A percentile compares a stretch with the other conserved stretches of the same genome.
Evolutionary conservation across 345 rosid species (phyloP).

Genomic region (Psidium guajava): DNA sequence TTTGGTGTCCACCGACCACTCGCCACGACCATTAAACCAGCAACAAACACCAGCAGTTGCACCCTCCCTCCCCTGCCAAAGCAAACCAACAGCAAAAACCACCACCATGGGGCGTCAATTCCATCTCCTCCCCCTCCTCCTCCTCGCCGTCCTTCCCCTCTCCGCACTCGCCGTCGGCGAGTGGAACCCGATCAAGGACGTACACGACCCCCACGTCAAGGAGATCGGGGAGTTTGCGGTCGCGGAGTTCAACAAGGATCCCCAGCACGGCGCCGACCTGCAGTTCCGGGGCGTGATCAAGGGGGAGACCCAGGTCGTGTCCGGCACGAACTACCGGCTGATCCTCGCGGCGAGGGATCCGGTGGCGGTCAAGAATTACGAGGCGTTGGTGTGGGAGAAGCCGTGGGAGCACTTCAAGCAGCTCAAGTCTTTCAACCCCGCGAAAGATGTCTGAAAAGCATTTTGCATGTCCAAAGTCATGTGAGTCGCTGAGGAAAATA

Average conservation of each 20-base stretch:
- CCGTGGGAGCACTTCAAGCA: background rate
- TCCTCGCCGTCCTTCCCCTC: background rate
- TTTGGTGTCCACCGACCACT: background rate
- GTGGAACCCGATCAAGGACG: background rate
- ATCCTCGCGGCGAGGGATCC: background rate
- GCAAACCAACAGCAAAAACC: background rate
- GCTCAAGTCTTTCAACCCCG: background rate
- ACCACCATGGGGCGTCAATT: background rate
- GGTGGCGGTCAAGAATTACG: background rate
- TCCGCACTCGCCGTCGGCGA: background rate
- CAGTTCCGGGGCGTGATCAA: background rate
- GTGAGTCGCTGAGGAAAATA: background rate
- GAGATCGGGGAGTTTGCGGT: background rate
- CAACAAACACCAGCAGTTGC: background rate
- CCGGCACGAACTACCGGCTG: background rate
- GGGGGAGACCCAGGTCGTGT: background rate
- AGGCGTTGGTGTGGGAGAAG: background rate
- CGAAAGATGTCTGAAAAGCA: background rate
- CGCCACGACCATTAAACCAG: background rate
- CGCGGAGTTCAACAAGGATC: background rate
- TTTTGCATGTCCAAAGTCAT: background rate
- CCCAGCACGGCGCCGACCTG: background rate
- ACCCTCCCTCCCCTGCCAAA: background rate
- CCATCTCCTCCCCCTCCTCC: background rate
- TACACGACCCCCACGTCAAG: background rate